A percentile compares a stretch with the other conserved stretches of the same genome.
phyloP scores from a whole-genome alignment of 768 basidiomycete species.

The Solioccasus polychromus region DNA sequence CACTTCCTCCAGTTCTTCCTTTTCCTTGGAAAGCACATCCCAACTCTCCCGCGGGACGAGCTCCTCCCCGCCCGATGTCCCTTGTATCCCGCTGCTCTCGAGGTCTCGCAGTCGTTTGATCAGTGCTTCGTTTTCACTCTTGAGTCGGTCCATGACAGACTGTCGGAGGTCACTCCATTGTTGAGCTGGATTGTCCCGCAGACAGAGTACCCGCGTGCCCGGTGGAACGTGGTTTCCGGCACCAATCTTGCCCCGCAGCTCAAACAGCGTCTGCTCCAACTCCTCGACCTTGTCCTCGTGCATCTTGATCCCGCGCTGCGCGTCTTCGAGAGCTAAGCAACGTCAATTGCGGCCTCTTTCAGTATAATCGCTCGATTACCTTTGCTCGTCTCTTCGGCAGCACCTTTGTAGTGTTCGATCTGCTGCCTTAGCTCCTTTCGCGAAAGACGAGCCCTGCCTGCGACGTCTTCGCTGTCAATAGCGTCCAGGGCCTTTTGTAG shows the following conservation, averaged over 20 bases:
- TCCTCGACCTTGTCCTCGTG: slow-evolving; percentile 57
- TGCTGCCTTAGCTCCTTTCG: slow-evolving; percentile 40
- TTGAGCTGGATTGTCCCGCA: slow-evolving; percentile 80
- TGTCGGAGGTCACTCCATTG: slow-evolving; percentile 76
- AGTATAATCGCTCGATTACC: slow-evolving; percentile 28
- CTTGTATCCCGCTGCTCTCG: slow-evolving; percentile 40
- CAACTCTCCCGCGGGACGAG: slow-evolving; percentile 79
- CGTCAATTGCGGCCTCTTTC: not conserved
- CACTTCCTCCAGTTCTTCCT: slow-evolving; percentile 58
- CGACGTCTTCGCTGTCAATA: slow-evolving; percentile 35
- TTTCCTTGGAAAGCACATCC: slow-evolving; percentile 69
- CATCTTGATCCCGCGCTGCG: slow-evolving; percentile 32
- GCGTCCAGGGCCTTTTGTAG: slow-evolving; percentile 50
- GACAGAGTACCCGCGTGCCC: slow-evolving; percentile 60
- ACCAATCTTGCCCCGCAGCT: slow-evolving; percentile 72
- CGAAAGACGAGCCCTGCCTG: slow-evolving; percentile 19
- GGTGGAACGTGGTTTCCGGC: slow-evolving; percentile 75
- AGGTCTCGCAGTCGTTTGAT: slow-evolving; percentile 63
- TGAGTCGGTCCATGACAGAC: slow-evolving; percentile 71
- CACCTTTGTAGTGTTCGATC: slow-evolving; percentile 36
- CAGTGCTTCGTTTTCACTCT: slow-evolving; percentile 81
- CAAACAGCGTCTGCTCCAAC: slow-evolving; percentile 78
- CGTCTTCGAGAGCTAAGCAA: slow-evolving; percentile 43
- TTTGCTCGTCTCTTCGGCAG: slow-evolving; percentile 37
- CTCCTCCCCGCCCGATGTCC: slow-evolving; percentile 12